Evolutionary conservation across 139 green algal species (phyloP).

Genomic region (Ettlia oleoabundans): DNA sequence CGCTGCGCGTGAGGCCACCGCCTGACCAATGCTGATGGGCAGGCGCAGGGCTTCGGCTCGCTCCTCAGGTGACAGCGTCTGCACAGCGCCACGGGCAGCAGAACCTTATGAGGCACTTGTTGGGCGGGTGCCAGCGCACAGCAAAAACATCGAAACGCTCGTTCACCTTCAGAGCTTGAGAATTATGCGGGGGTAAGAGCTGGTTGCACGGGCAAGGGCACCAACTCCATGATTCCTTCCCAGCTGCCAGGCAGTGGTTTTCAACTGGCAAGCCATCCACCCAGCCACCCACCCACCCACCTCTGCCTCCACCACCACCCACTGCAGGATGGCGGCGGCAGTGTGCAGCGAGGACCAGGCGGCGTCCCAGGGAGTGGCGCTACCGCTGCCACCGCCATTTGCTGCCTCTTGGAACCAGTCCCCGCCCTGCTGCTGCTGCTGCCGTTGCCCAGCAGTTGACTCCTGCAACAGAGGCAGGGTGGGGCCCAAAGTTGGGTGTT

Average conservation of each 20-base stretch:
- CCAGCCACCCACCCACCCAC: neutral
- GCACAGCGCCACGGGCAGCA: too few relatives aligned
- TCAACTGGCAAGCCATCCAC: too few relatives aligned
- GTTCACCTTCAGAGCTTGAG: too few relatives aligned
- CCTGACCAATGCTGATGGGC: constrained; percentile 35
- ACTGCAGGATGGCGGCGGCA: constrained; percentile 2
- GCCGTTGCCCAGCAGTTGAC: constrained; percentile 17
- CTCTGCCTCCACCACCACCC: constrained; percentile 15
- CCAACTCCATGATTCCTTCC: too few relatives aligned
- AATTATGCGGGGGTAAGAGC: too few relatives aligned
- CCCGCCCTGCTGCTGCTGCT: neutral
- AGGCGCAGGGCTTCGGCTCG: constrained; percentile 38
- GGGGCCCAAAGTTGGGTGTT: neutral
- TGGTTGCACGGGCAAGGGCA: too few relatives aligned
- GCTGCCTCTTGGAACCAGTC: constrained; percentile 13
- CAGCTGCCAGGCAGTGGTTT: too few relatives aligned
- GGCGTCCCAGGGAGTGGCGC: neutral
- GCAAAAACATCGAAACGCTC: too few relatives aligned
- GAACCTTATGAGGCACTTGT: too few relatives aligned
- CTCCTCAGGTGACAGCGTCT: constrained; percentile 31
- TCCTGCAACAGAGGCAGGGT: constrained; percentile 1
- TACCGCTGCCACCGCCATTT: neutral
- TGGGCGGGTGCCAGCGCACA: too few relatives aligned
- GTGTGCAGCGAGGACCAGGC: constrained; percentile 4
- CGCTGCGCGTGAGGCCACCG: constrained; percentile 10